Conservation (phyloP, 441 rosid species). For the Melastoma candidum region DNA sequence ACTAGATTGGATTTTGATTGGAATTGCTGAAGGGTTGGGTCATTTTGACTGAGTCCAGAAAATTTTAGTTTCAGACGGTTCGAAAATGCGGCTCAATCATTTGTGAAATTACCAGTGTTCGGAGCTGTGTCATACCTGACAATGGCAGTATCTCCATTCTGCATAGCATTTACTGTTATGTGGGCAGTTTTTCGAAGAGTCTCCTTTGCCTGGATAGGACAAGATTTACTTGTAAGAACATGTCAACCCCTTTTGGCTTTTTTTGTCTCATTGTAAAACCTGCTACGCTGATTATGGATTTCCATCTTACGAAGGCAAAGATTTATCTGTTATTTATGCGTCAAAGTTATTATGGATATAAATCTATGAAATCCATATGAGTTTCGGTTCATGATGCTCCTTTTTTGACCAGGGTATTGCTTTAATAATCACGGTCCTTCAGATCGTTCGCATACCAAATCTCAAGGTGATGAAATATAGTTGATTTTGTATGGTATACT, state of each 20-base stretch:
- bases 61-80: constrained; percentile 75
- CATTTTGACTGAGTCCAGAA: constrained; percentile 29
- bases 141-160: constrained; percentile 83
- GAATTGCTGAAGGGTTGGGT: too few species aligned
- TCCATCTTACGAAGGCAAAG: too few species aligned
- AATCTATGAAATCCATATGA: not conserved
- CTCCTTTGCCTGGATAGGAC: constrained; percentile 93
- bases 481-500: not conserved
- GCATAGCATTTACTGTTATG: constrained; percentile 79
- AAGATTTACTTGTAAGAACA: constrained; percentile 84
- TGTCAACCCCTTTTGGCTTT: not conserved
- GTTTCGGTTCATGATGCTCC: constrained; percentile 1
- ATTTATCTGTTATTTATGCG: too few species aligned
- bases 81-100: constrained; percentile 59
- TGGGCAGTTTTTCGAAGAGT: constrained; percentile 52
- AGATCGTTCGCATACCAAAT: constrained; percentile 43
- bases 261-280: not conserved
- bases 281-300: too few species aligned
- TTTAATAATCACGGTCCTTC: constrained; percentile 48
- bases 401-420: constrained; percentile 34
- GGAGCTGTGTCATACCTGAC: constrained; percentile 88
- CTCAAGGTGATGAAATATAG: constrained; percentile 30
- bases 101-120: constrained; percentile 64
- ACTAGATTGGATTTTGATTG: too few species aligned
- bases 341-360: too few species aligned